Base-by-base conservation (phyloP, 2,329 filamentous ascomycete genomes). In the Fusarium sp. region DNA sequence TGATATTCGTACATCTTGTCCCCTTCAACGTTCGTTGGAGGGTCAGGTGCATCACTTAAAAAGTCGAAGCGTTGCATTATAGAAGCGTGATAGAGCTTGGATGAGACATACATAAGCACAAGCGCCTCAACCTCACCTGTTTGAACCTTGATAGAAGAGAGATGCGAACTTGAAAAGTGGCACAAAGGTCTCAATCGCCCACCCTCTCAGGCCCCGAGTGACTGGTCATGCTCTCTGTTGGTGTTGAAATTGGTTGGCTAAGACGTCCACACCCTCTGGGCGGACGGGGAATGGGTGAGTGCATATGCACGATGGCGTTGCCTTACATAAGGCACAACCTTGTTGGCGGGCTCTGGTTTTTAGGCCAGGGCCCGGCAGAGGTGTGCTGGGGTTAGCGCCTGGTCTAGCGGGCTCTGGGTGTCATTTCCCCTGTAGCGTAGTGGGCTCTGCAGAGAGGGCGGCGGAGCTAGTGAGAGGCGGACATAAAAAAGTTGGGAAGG, bases 301-400 rank as follows among this genome's bases (percentile, higher is more conserved):
- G 75, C 61, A 72, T 66, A 70, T 77, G 75, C 71, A 76, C 56
- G 67, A 73, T 71, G 75, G 73, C 69, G 64, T 73, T 64, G 68
- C 71, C 69, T 73, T 72, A 73, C 71, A 69, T 72, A 72, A 73
- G 69, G 56, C 24, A 52, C 45, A 56, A 45, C 68, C 62, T 48
- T 65, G 39, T 68, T 65, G 43, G 69, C 59, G 45, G 69, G 63
- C 50, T 52, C 48, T 54, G 31, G 16, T 63, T 52, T 43, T 37
- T 64, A 56, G 72, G 65, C 43, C 72, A 69, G 65, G 72, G 65
- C 68, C 61, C 39, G 60, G 43, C 45, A 37, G 58, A 52, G 41
- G 45, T 35, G 31, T 35, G 60, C 35, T 54, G 60, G 60, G 45
- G 45, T 24, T 65, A 59, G 54, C 54, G 52, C 39, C 35, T 24